Conservation (phyloP, 345 rosid genomes). For the Bruguiera parviflora region DNA sequence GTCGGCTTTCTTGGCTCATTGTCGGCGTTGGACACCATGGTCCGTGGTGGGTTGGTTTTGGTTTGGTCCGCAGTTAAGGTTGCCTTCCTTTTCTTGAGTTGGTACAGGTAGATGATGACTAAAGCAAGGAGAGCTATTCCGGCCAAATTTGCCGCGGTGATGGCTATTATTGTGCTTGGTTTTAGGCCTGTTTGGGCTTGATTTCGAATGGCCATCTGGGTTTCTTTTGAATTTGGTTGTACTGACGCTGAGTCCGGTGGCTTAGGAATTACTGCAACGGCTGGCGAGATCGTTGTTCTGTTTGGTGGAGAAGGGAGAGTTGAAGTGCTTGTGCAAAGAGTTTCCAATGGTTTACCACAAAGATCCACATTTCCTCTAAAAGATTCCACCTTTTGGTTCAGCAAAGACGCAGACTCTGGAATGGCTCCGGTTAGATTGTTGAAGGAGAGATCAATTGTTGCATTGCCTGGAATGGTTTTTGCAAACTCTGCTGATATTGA, state of each 20-base stretch:
- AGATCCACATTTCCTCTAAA: constrained; percentile 60
- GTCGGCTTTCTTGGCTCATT: constrained; percentile 31
- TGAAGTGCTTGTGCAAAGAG: constrained; percentile 72
- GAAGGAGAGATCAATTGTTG: constrained; percentile 71
- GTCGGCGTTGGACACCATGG: constrained; percentile 19
- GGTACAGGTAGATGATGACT: constrained; percentile 62
- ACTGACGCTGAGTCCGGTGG: constrained; percentile 33
- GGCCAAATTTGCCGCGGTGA: constrained; percentile 56
- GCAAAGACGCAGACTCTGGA: constrained; percentile 52
- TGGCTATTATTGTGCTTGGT: constrained; percentile 64
- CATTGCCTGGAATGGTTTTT: constrained; percentile 44
- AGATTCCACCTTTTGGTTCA: constrained; percentile 51
- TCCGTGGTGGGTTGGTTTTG: constrained; percentile 23
- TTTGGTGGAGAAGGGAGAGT: constrained; percentile 72
- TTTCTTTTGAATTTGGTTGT: constrained; percentile 19
- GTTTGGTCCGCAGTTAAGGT: constrained; percentile 2
- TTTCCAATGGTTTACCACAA: constrained; percentile 83
- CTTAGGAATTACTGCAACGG: constrained; percentile 87
- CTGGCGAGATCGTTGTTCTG: constrained; percentile 59
- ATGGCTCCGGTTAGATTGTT: constrained; percentile 83
- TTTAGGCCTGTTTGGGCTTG: constrained; percentile 48
- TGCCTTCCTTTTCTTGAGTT: constrained; percentile 48
- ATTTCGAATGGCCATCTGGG: constrained; percentile 8
- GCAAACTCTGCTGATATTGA: constrained; percentile 56
- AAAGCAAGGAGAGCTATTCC: constrained; percentile 60